Evolutionary conservation across 768 basidiomycete genomes (phyloP), one percentile per base, ranked within the genome.

Genomic region (Termitomyces sp.): DNA sequence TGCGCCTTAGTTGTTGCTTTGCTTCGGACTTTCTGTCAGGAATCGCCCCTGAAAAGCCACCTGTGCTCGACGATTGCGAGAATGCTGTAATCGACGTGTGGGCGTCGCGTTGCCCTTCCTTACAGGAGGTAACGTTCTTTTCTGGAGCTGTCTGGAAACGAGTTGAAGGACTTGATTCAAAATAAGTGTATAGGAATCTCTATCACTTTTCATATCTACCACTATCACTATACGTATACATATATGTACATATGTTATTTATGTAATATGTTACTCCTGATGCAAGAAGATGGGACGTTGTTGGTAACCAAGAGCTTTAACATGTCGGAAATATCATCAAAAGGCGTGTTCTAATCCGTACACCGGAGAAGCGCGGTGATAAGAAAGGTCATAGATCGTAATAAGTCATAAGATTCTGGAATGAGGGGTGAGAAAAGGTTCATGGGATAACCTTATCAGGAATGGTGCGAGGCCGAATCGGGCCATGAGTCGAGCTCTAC

Each of bases 141-240:
- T 74, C 73, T 10, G 70, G 67, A 48, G 64, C 66, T 8, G 54
- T 41, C 24, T 72, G 68, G 66, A 48, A 40, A 51, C 52, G 47
- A 3, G 32, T 20, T 4, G 47, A 54, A 33, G 45, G 26, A 35
- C 8, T 32, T 13, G 7, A 32, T 43, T 45, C 3, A 10, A 35
- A 32, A 22, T 43, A 26, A 20, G 5, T 2, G 28, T 7, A 9
- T 49, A 33, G 16, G 36, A 11, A 26, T 52, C 28, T 38, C 18
- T 52, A n/a, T 9, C 18, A 38, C 24, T 38, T n/a, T n/a, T n/a
- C n/a, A n/a, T n/a, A n/a, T n/a, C n/a, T n/a, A n/a, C 16, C n/a
- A 38, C 24, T 38, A 24, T 38, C 2, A 38, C 0, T 38, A 38
- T 22, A 22, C 24, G 14, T 33, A 51, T 51, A 51, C 22, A 24